Percentiles rank a stretch among this genome's conserved stretches.
phyloP scores from a whole-genome alignment of 225 moss, liverwort and hornwort genomes.

The Pseudoscleropodium purum region DNA sequence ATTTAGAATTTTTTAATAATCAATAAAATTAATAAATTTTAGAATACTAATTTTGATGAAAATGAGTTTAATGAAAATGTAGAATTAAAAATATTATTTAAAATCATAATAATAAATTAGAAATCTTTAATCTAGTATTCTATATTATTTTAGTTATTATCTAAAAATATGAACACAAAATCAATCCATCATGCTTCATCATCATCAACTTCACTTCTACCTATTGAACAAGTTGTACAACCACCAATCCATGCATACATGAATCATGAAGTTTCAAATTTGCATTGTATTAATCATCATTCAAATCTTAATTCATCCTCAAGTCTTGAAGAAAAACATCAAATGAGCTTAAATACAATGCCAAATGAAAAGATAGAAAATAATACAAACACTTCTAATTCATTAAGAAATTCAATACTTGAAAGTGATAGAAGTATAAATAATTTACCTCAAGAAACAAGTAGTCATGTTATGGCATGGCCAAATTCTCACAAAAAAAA shows the following conservation, averaged over 20 bases:
- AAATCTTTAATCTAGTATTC: neutral
- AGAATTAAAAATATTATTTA: too few relatives aligned
- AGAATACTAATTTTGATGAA: neutral
- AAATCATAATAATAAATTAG: neutral
- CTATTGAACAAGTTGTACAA: neutral
- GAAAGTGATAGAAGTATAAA: neutral
- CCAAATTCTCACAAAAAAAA: neutral
- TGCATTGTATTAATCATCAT: neutral
- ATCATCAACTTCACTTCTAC: neutral
- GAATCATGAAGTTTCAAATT: neutral
- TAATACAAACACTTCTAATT: neutral
- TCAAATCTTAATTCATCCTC: neutral
- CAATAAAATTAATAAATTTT: rapidly evolving
- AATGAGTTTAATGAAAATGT: neutral
- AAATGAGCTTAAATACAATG: neutral
- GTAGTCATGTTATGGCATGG: neutral
- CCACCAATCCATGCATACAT: neutral
- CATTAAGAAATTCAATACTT: neutral
- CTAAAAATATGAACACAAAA: neutral
- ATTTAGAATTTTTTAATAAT: neutral
- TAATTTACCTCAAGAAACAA: neutral
- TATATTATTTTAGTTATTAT: neutral
- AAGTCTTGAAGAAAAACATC: neutral
- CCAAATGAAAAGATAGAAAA: neutral
- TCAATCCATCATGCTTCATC: neutral